Base-by-base conservation (phyloP, 176 grass and related monocot genomes). In the Musa itinerans region DNA sequence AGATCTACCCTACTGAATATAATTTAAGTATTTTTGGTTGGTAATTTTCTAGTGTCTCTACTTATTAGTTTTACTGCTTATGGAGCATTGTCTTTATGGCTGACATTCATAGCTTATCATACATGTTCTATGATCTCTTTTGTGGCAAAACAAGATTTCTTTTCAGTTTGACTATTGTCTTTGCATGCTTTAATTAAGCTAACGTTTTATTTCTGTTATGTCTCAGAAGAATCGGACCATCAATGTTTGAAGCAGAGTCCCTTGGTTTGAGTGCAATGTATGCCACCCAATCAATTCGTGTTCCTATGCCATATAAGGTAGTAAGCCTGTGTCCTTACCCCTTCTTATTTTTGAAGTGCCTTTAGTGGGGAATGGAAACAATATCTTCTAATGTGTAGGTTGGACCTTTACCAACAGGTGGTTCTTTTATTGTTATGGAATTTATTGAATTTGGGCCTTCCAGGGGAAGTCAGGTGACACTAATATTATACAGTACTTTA, bases 351-450 rank as follows among this genome's bases (percentile, higher is more conserved):
- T 49, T 52, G n/a, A 16, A 55, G 10, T 8, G 67, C 51, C 61
- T 1, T n/a, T 0, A 19, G 64, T 69, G 26, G 50, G n/a, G 75
- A 77, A 51, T 74, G 1, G 13, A 74, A 56, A 26, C 24, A 17
- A 52, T 51, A 52, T 56, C 53, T 54, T 78, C 26, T 62, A 50
- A 29, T 57, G 17, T 81, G 65, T 74, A 99, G 95, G 90, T 92
- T 84, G 86, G 88, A 3, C 69, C 83, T 0, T 85, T 99, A 73
- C 88, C 88, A 26, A 81, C 68, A 26, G 91, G 88, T 57, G 95
- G 95, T 69, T 99, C 95, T 48, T 99, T 87, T 86, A 94, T 99
- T 63, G 89, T 99, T 69, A 94, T 99, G 90, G 90, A 99, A 78
- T 99, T 86, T 78, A 99, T 94, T 86, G 78, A 92, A 65, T 99